Evolutionary conservation across 805 yeast species (phyloP).

Genomic region (Candida pseudoglaebosa): DNA sequence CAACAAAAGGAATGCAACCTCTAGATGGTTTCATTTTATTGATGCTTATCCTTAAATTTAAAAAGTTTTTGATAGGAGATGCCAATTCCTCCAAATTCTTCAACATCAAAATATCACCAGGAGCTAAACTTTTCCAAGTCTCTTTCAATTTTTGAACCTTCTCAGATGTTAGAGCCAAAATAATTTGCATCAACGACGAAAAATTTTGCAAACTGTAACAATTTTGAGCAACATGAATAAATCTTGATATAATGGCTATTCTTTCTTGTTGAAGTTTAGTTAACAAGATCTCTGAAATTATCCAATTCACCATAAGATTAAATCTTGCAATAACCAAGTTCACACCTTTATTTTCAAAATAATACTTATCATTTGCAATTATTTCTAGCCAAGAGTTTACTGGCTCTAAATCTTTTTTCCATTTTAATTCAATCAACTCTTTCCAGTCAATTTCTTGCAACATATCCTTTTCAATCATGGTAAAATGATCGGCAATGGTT

Average conservation of each 20-base stretch:
- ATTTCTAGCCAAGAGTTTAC: conserved; percentile 82
- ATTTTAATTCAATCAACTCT: conserved; percentile 71
- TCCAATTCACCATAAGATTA: conserved; percentile 88
- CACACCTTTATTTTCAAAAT: conserved; percentile 59
- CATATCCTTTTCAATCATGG: conserved; percentile 82
- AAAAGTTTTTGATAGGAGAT: conserved; percentile 72
- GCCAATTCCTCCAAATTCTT: conserved; percentile 66
- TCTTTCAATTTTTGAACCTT: conserved; percentile 54
- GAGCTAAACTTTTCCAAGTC: conserved; percentile 73
- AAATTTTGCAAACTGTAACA: conserved; percentile 73
- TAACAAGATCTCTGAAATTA: conserved; percentile 77
- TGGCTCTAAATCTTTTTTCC: conserved; percentile 65
- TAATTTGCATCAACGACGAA: conserved; percentile 83
- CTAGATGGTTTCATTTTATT: conserved; percentile 54
- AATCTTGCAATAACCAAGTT: conserved; percentile 81
- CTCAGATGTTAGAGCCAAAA: conserved; percentile 72
- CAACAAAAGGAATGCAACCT: conserved; percentile 90
- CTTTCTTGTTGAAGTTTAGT: conserved; percentile 60
- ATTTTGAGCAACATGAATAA: conserved; percentile 79
- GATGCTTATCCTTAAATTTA: conserved; percentile 59
- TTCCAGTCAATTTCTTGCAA: conserved; percentile 88
- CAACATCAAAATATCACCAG: conserved; percentile 66
- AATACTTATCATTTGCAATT: conserved; percentile 51
- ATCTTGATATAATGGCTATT: conserved; percentile 71
- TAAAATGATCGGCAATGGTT: conserved; percentile 73